phyloP scores from a whole-genome alignment of 169 alveolate species.

The Cryptosporidium xiaoi region DNA sequence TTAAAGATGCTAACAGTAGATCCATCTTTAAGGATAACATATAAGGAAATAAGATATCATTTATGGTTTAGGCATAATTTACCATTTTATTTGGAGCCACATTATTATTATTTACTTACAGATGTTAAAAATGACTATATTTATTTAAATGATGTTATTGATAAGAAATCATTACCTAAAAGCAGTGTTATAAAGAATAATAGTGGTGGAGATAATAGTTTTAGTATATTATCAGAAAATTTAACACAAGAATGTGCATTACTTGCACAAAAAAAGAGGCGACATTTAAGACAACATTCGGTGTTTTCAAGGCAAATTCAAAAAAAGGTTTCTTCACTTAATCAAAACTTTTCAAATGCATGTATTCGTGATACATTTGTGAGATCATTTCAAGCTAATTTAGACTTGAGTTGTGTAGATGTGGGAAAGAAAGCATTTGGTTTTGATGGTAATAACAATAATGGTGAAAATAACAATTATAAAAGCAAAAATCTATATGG shows the following conservation, averaged over 20 bases:
- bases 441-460: too few relatives aligned
- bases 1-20: slow-evolving; percentile 83
- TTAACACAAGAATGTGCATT: slow-evolving; percentile 42
- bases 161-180: background rate
- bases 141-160: background rate
- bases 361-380: slow-evolving; percentile 16
- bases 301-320: slow-evolving; percentile 64
- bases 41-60: slow-evolving; percentile 77
- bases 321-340: slow-evolving; percentile 3
- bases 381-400: too few relatives aligned
- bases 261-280: slow-evolving; percentile 68
- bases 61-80: slow-evolving; percentile 74
- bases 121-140: background rate
- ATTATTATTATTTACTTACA: slow-evolving; percentile 39
- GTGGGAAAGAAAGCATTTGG: too few relatives aligned
- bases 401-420: too few relatives aligned
- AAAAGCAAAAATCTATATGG: too few relatives aligned
- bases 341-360: slow-evolving; percentile 40
- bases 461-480: too few relatives aligned
- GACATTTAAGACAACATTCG: slow-evolving; percentile 46
- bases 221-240: slow-evolving; percentile 20
- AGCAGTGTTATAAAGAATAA: background rate
- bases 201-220: background rate
- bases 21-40: slow-evolving; percentile 79
- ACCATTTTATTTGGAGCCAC: slow-evolving; percentile 74